phyloP scores from a whole-genome alignment of 1,284 basidiomycete species.

The Puccinia novopanici region DNA sequence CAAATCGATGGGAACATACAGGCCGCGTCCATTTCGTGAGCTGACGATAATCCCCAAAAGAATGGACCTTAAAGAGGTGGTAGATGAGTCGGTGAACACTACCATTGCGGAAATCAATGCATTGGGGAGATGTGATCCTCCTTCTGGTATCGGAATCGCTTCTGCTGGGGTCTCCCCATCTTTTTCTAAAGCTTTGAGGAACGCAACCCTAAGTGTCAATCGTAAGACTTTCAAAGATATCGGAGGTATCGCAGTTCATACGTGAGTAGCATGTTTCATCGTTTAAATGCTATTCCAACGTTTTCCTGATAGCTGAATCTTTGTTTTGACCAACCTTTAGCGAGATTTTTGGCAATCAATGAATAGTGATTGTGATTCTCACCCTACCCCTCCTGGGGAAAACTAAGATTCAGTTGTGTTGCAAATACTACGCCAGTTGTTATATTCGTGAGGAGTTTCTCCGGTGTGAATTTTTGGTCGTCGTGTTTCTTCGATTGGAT shows the following conservation, averaged over 20 bases:
- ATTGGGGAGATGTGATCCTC: constrained; percentile 13
- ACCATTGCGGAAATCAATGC: constrained; percentile 34
- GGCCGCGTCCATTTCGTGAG: constrained; percentile 31
- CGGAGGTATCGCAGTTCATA: constrained; percentile 28
- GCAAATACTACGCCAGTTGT: too few species aligned
- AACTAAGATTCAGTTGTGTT: background rate
- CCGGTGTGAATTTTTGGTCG: too few species aligned
- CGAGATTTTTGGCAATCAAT: constrained; percentile 28
- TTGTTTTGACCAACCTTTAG: background rate
- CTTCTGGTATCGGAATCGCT: constrained; percentile 26
- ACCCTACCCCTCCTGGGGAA: too few species aligned
- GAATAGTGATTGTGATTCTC: background rate
- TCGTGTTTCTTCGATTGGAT: too few species aligned
- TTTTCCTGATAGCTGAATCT: background rate
- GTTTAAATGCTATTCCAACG: background rate
- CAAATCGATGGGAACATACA: constrained; percentile 22
- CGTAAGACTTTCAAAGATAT: constrained; percentile 25
- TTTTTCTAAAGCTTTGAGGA: constrained; percentile 25
- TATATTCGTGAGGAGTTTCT: too few species aligned
- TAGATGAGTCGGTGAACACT: constrained; percentile 15
- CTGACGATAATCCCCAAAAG: constrained; percentile 18
- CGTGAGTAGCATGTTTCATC: constrained; percentile 15
- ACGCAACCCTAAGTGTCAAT: constrained; percentile 17
- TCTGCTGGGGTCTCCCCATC: constrained; percentile 4
- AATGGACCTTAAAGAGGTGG: background rate